Base-by-base conservation (phyloP, 2,329 filamentous ascomycete species). In the Colletotrichum abscissum region DNA sequence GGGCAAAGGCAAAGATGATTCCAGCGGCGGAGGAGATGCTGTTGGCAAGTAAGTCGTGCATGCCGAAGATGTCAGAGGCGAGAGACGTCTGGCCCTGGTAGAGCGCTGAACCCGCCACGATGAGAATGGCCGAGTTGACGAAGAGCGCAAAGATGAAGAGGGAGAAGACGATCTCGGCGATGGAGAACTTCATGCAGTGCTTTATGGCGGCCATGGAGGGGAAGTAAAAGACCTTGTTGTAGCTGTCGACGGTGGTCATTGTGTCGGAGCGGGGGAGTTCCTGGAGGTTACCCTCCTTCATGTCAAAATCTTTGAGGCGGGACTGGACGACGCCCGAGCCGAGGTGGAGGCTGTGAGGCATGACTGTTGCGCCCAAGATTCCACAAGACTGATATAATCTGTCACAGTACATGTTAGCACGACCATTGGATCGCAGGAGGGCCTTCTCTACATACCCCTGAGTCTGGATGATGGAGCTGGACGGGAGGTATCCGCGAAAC, bases 131-230 rank as follows among this genome's bases (percentile, higher is more conserved):
- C 70, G 91, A 93, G 84, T 97, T 97, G 78, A 96, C 92, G 79
- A 97, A 97, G 4, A 97, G 88, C 0, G 94, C 94, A 80, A 96
- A 95, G 0, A 93, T 94, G 80, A 95, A 94, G 52, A 97, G 91
- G 0, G 92, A 93, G 22, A 95, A 79, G 7, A 89, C 85, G 9
- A 95, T 85, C 79, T 97, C 94, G 26, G 88, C 84, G 70, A 94
- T 91, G 12, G 92, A 94, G 81, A 93, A 94, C 74, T 91, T 93
- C 78, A 95, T 88, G 75, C 92, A 95, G 78, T 91, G 89, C n/a
- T 88, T 88, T 76, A 97, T 95, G 22, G 94, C 93, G 7, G 87
- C 83, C 6, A 94, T 86, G 1, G 92, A 94, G 1, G 94, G 94
- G 9, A 90, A 84, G 80, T 96, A 96, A 71, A 90, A 88, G 4